Evolutionary conservation across 2,329 filamentous ascomycete species (phyloP).

Genomic region (Talaromyces albobiverticillius): DNA sequence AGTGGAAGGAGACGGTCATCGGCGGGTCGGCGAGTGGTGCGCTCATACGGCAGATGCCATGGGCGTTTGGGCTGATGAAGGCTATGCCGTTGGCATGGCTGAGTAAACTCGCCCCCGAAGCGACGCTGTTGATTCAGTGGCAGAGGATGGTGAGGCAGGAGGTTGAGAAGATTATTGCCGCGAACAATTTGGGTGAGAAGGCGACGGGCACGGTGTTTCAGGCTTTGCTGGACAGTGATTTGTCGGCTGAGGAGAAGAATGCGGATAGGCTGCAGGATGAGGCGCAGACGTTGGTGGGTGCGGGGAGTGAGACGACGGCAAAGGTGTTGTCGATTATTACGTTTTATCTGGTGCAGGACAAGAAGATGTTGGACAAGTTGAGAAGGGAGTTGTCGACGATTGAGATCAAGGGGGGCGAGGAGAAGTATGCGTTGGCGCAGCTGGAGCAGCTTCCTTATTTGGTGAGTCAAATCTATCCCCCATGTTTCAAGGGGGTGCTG

Average conservation of each 20-base stretch:
- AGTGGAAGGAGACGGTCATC: constrained; percentile 24
- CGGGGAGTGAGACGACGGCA: constrained; percentile 36
- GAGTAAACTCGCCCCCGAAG: constrained; percentile 10
- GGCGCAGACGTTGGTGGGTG: constrained; percentile 26
- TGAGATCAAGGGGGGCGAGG: constrained; percentile 20
- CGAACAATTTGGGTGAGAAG: constrained; percentile 3
- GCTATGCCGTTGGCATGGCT: constrained; percentile 22
- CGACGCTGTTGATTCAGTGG: constrained; percentile 16
- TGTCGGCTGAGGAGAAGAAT: constrained; percentile 37
- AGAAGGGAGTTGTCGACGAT: constrained; percentile 27
- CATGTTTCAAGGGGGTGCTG: background rate
- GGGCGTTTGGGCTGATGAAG: constrained; percentile 25
- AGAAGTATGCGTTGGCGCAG: constrained; percentile 25
- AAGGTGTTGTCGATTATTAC: constrained; percentile 27
- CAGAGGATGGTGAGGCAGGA: constrained; percentile 18
- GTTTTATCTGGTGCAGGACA: constrained; percentile 28
- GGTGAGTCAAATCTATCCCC: constrained; percentile 18
- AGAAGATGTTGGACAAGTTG: constrained; percentile 19
- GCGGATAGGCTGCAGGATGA: constrained; percentile 32
- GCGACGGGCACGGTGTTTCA: constrained; percentile 25
- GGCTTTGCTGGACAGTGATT: constrained; percentile 29
- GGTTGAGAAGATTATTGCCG: background rate
- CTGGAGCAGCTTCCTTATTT: constrained; percentile 40
- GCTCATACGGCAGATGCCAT: constrained; percentile 27
- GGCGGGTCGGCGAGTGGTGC: constrained; percentile 24